phyloP scores from a whole-genome alignment of 164 flowering plant species.

The Hamamelis virginiana region DNA sequence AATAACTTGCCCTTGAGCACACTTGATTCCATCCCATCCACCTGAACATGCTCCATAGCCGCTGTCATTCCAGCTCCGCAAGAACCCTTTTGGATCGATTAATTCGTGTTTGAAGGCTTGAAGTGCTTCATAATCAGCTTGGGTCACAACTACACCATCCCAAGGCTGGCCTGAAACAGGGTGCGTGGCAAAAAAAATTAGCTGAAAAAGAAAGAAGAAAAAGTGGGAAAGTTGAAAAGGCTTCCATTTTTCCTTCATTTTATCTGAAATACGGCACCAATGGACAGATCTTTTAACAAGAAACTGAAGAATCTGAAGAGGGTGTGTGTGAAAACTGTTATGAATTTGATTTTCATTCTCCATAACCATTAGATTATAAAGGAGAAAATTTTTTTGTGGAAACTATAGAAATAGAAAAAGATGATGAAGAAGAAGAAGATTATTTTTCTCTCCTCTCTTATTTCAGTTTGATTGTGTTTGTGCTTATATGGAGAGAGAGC shows the following conservation, averaged over 20 bases:
- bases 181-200: constrained; percentile 7
- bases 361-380: neutral
- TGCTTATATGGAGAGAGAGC: neutral
- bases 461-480: neutral
- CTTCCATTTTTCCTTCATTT: constrained; percentile 19
- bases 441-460: too few species aligned
- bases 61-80: constrained; percentile 44
- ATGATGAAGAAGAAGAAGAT: neutral
- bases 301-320: constrained; percentile 10
- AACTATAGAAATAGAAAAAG: neutral
- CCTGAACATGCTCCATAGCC: constrained; percentile 49
- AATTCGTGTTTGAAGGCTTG: constrained; percentile 41
- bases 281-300: neutral
- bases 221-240: neutral
- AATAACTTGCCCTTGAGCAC: constrained; percentile 45
- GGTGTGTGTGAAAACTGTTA: constrained; percentile 2
- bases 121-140: constrained; percentile 37
- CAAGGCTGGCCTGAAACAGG: constrained; percentile 27
- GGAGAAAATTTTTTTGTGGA: neutral
- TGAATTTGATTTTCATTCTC: neutral
- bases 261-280: neutral
- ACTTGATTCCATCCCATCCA: constrained; percentile 45
- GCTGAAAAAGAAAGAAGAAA: constrained; percentile 14
- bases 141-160: constrained; percentile 42
- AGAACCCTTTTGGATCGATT: constrained; percentile 38